Conservation (phyloP, 106 monocot genomes). For the Iris macrosiphon region DNA sequence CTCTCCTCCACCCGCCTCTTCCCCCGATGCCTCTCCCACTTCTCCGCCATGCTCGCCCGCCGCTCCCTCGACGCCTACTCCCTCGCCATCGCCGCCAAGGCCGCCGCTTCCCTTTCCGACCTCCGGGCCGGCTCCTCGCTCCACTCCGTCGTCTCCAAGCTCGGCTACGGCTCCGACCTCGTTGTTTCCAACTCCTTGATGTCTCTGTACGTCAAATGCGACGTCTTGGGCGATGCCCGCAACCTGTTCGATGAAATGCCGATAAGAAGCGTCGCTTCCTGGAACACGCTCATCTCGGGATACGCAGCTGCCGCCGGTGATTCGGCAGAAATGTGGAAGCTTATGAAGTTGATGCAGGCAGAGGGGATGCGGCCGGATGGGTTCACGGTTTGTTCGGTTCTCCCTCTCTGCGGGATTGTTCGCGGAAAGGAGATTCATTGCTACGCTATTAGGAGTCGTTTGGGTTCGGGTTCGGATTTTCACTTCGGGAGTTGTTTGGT, state of each 20-base stretch:
- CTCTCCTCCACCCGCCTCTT: constrained; percentile 21
- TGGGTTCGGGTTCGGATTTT: constrained; percentile 36
- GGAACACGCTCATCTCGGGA: constrained; percentile 49
- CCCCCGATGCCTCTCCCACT: constrained; percentile 11
- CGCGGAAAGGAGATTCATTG: constrained; percentile 56
- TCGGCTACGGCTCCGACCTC: constrained; percentile 29
- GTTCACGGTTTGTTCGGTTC: constrained; percentile 48
- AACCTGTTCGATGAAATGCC: constrained; percentile 74
- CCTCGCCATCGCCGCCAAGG: constrained; percentile 49
- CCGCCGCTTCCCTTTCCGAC: constrained; percentile 18
- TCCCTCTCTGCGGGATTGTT: constrained; percentile 25
- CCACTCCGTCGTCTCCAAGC: constrained; percentile 32
- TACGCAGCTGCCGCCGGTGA: neutral
- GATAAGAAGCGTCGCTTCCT: constrained; percentile 39
- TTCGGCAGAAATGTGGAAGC: constrained; percentile 12
- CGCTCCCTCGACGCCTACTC: constrained; percentile 45
- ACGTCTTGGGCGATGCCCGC: constrained; percentile 11
- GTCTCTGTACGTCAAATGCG: constrained; percentile 24
- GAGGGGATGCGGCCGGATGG: constrained; percentile 46
- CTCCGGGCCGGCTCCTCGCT: constrained; percentile 7
- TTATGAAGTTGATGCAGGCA: constrained; percentile 36
- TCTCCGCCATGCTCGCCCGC: constrained; percentile 9
- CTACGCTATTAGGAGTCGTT: constrained; percentile 31
- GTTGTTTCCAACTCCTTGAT: constrained; percentile 58
- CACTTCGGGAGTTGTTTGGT: constrained; percentile 61